These are phyloP conservation scores for Vitis riparia DNA, from an alignment of 164 flowering plant genomes.

Conservation along the genomic window DNA sequence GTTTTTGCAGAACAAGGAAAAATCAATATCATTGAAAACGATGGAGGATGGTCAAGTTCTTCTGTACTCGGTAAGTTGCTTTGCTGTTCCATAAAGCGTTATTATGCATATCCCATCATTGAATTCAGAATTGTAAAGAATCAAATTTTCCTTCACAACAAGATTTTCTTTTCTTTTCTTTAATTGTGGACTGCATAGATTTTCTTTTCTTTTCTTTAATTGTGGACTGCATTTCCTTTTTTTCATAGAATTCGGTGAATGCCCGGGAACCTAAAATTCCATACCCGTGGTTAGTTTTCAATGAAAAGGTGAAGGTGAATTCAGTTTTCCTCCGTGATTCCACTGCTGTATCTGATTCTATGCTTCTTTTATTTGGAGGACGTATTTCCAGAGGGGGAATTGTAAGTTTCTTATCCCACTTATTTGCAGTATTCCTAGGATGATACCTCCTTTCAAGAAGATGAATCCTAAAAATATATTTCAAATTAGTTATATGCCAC, in stretches of 20 bases:
- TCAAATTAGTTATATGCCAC: background rate
- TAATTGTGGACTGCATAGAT: background rate
- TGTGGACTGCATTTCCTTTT: background rate
- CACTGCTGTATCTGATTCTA: conserved; percentile 90
- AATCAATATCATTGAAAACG: conserved; percentile 73
- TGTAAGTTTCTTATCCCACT: conserved; percentile 40
- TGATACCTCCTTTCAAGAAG: background rate
- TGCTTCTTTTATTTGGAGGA: conserved; percentile 90
- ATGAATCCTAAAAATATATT: background rate
- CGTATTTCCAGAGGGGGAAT: conserved; percentile 58
- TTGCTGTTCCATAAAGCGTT: background rate
- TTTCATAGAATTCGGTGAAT: conserved; percentile 79
- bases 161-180: conserved; percentile 6
- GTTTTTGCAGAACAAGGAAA: conserved; percentile 74
- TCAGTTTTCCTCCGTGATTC: conserved; percentile 94
- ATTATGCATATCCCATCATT: background rate
- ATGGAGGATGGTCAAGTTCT: conserved; percentile 97
- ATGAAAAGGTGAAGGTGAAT: conserved; percentile 94
- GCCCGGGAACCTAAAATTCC: conserved; percentile 72
- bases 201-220: conserved; percentile 6
- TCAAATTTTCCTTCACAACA: background rate
- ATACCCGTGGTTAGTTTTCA: conserved; percentile 95
- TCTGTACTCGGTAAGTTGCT: conserved; percentile 66
- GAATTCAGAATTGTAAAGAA: background rate
- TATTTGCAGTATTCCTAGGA: background rate